phyloP scores from a whole-genome alignment of 1,284 basidiomycete species.

The Apiotrichum akiyoshidainum region DNA sequence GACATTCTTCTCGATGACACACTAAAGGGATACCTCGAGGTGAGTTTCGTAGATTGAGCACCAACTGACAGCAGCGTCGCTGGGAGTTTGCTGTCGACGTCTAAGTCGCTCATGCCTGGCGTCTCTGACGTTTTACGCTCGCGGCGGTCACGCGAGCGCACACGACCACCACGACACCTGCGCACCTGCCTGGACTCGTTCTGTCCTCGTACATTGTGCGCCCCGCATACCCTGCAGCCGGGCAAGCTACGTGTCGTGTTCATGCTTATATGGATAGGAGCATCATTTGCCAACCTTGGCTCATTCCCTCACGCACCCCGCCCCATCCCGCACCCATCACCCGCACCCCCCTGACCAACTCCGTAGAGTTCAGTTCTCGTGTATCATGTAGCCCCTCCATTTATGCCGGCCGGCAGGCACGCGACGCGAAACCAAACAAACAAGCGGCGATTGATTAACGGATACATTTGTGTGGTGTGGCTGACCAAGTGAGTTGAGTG shows the following conservation, averaged over 20 bases:
- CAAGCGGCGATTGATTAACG: too few relatives aligned
- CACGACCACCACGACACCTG: too few relatives aligned
- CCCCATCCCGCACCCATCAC: not conserved
- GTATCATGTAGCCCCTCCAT: slow-evolving; percentile 4
- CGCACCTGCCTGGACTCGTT: not conserved
- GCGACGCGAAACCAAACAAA: too few relatives aligned
- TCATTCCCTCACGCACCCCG: not conserved
- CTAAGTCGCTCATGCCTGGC: not conserved
- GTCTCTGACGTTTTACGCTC: not conserved
- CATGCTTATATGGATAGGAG: too few relatives aligned
- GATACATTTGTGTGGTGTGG: not conserved
- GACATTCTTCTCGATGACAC: slow-evolving; percentile 94
- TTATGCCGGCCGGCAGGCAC: not conserved
- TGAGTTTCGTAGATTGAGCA: slow-evolving; percentile 50
- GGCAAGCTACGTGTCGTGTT: too few relatives aligned
- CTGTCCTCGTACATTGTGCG: not conserved
- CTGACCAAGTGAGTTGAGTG: not conserved
- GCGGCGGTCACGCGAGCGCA: not conserved
- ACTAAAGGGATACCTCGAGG: slow-evolving; percentile 78
- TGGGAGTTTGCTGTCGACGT: slow-evolving; percentile 52
- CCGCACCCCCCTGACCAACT: not conserved
- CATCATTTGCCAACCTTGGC: not conserved
- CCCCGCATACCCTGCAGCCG: too few relatives aligned
- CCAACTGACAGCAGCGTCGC: slow-evolving; percentile 14
- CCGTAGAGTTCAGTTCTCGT: slow-evolving; percentile 2